A percentile compares a stretch with the other conserved stretches of the same genome.
Conservation (phyloP, 2,329 filamentous ascomycete species). For the Aspergillus versicolor region DNA sequence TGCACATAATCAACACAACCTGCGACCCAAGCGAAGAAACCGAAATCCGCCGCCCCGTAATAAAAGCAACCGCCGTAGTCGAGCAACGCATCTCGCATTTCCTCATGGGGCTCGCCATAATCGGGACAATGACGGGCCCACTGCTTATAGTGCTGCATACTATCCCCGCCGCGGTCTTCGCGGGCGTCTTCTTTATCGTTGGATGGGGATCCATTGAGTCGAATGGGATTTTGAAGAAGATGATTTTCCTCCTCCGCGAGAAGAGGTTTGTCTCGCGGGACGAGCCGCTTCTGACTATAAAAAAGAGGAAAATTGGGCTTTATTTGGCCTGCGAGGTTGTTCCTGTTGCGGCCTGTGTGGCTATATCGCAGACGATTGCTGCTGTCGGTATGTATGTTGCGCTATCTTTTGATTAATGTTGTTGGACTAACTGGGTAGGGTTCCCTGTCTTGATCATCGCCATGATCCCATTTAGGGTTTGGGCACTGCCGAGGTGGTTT, state of each 20-base stretch:
- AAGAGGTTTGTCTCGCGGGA: conserved; percentile 54
- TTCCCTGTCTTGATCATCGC: conserved; percentile 59
- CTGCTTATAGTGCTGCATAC: conserved; percentile 69
- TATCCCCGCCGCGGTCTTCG: conserved; percentile 73
- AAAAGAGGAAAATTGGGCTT: conserved; percentile 46
- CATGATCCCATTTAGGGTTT: conserved; percentile 55
- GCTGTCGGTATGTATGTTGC: conserved; percentile 44
- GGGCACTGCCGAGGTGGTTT: conserved; percentile 53
- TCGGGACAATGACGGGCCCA: conserved; percentile 74
- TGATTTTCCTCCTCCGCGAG: conserved; percentile 66
- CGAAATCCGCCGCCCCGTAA: conserved; percentile 58
- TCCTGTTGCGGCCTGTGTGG: conserved; percentile 55
- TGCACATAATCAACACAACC: conserved; percentile 62
- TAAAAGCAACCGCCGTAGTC: conserved; percentile 41
- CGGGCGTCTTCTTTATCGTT: conserved; percentile 79
- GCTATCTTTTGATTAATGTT: too few species aligned
- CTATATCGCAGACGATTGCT: conserved; percentile 60
- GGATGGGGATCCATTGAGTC: conserved; percentile 70
- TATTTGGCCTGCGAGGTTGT: conserved; percentile 54
- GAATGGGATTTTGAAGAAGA: conserved; percentile 72
- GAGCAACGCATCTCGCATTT: conserved; percentile 77
- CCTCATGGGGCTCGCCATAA: conserved; percentile 70
- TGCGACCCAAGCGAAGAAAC: conserved; percentile 49
- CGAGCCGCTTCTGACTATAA: conserved; percentile 48
- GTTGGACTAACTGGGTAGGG: conserved; percentile 25